Evolutionary conservation across 2,329 filamentous ascomycete genomes (phyloP), one percentile per base, ranked within the genome.

Genomic region (Pestalotiopsis fici): DNA sequence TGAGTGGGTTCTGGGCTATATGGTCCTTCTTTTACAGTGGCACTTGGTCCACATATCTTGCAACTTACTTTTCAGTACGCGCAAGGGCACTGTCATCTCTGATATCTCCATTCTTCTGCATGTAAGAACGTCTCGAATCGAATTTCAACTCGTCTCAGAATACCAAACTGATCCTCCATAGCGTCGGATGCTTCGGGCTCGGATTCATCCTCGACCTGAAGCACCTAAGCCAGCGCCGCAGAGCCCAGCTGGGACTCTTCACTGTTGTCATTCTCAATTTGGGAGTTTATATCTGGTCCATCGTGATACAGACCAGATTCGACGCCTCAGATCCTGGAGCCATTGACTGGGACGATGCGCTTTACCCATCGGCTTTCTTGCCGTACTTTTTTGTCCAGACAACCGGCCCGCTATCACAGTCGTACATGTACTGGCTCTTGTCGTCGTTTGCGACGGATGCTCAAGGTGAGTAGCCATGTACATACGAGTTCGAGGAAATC

Each of bases 231-330:
- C 80, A 82, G 65, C 79, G 83, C 9, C 80, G 83, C 23, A 78
- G 83, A 13, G 83, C 82, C 18, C 82, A 85, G 66, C 67, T 82
- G 4, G 83, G 82, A 60, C 78, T 85, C 6, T 80, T 80, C 68
- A 80, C 76, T 3, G 82, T 85, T 4, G 78, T 83, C 2, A 72
- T 81, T n/a, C 78, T 83, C 6, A 85, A 84, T 57, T 69, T 81
- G 4, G 83, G 80, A n/a, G 83, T 83, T 0, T 85, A 85, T 64
- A 81, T 84, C 67, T 85, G 83, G 83, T 83, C 82, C 1, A 83
- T 84, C 64, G 74, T 83, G 23, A 84, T 85, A 79, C 81, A 85
- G 69, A 74, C 73, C 9, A 73, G 72, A 23, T 85, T 85, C 69
- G 78, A 81, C 39, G 67, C 54, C 37, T 64, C 76, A 2, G 70